Evolutionary conservation across 306 rosid genomes (phyloP).

Genomic region (Vigna hirtella): DNA sequence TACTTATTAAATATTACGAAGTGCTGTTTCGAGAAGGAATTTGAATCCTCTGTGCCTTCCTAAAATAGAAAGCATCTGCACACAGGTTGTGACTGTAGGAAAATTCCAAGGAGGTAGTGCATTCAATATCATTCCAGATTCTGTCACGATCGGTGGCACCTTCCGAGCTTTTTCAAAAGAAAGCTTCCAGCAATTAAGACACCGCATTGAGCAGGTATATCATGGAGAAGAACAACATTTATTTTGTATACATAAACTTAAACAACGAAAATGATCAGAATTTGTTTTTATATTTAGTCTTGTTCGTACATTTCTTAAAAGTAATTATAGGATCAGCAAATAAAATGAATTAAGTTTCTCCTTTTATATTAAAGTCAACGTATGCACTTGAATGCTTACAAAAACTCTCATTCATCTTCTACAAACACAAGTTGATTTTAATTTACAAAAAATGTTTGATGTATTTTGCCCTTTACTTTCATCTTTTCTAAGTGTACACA

Average conservation of each 20-base stretch:
- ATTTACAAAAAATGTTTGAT: too few species aligned
- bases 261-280: not conserved
- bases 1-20: not conserved
- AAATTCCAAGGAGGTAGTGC: constrained; percentile 88
- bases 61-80: not conserved
- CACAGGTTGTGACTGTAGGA: constrained; percentile 81
- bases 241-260: constrained; percentile 12
- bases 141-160: constrained; percentile 87
- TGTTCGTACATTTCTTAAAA: not conserved
- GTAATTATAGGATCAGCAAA: not conserved
- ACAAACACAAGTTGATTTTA: too few species aligned
- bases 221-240: not conserved
- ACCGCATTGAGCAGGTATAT: constrained; percentile 72
- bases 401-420: too few species aligned
- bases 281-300: not conserved
- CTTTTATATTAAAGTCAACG: too few species aligned
- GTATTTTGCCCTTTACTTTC: too few species aligned
- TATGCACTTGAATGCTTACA: not conserved
- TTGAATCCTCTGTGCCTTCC: constrained; percentile 4
- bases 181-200: constrained; percentile 59
- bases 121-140: constrained; percentile 91
- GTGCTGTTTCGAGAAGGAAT: constrained; percentile 1
- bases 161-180: constrained; percentile 72
- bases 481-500: too few species aligned
- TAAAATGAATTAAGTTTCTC: too few species aligned